Conservation (phyloP, 192 early-diverging fungal species). For the Chytriomyces sp. region DNA sequence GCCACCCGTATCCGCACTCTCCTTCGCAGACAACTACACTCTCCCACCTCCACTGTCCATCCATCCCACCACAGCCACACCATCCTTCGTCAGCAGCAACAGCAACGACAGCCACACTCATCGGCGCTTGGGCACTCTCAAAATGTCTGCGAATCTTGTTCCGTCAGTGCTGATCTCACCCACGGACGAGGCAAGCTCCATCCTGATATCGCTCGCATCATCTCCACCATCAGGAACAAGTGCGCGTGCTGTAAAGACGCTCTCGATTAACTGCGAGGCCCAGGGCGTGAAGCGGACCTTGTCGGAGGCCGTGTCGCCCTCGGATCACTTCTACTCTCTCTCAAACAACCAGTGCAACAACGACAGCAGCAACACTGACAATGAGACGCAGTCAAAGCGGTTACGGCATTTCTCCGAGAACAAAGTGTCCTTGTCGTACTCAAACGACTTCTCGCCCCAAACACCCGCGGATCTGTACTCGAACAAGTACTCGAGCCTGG, state of each 20-base stretch:
- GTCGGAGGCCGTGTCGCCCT: too few species aligned
- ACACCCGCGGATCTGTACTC: too few species aligned
- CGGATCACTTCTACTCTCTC: too few species aligned
- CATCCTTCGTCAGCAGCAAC: conserved; percentile 2
- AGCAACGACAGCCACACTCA: conserved; percentile 8
- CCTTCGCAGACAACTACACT: not conserved
- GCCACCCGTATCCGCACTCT: not conserved
- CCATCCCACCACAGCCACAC: not conserved
- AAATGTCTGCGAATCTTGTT: not conserved
- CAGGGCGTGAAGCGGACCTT: too few species aligned
- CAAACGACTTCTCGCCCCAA: too few species aligned
- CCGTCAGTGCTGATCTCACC: not conserved
- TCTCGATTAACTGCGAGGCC: too few species aligned
- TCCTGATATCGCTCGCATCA: not conserved
- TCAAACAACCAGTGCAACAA: not conserved
- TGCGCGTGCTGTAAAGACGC: too few species aligned
- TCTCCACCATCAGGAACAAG: not conserved
- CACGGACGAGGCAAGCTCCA: not conserved
- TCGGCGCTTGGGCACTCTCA: not conserved
- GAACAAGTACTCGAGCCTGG: too few species aligned
- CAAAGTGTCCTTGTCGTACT: too few species aligned
- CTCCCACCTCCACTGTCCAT: not conserved
- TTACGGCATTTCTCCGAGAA: too few species aligned
- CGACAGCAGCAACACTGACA: not conserved
- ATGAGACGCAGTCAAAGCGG: not conserved